A percentile compares a stretch with the other conserved stretches of the same genome.
These are phyloP conservation scores for Neurospora sp. DNA, from an alignment of 2,329 filamentous ascomycete genomes.

Conservation along the genomic window DNA sequence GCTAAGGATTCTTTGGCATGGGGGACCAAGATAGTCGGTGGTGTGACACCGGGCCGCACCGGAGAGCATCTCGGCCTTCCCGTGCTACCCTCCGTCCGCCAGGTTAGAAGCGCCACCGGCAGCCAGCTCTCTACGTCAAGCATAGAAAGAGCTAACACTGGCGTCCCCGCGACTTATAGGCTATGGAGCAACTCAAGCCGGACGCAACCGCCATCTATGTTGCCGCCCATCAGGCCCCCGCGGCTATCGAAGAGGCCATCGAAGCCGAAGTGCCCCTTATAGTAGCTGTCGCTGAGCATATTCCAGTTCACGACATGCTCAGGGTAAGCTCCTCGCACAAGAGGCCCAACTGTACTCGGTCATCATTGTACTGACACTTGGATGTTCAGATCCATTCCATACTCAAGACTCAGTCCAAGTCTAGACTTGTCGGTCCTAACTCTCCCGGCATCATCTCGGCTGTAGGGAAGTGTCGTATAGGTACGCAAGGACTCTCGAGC, in stretches of 20 bases:
- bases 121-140: not conserved
- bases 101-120: conserved; percentile 25
- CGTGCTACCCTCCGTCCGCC: conserved; percentile 56
- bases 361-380: conserved; percentile 5
- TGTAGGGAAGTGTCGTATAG: conserved; percentile 53
- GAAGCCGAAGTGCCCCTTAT: conserved; percentile 70
- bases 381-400: conserved; percentile 46
- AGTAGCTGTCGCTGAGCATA: conserved; percentile 70
- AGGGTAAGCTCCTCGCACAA: conserved; percentile 25
- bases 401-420: conserved; percentile 59
- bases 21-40: conserved; percentile 72
- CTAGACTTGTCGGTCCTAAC: conserved; percentile 69
- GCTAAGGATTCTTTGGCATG: conserved; percentile 66
- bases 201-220: conserved; percentile 75
- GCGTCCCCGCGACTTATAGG: conserved; percentile 30
- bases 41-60: conserved; percentile 60
- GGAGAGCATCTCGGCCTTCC: conserved; percentile 66
- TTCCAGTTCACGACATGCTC: conserved; percentile 68
- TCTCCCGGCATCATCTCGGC: conserved; percentile 72
- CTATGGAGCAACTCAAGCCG: conserved; percentile 59
- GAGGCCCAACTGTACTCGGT: not conserved
- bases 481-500: conserved; percentile 1
- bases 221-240: conserved; percentile 60
- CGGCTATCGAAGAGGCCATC: conserved; percentile 70
- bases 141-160: not conserved